Percentiles rank a stretch among this genome's conserved stretches.
Conservation (phyloP, 2,329 filamentous ascomycete genomes). For the Aspergillus persii region DNA sequence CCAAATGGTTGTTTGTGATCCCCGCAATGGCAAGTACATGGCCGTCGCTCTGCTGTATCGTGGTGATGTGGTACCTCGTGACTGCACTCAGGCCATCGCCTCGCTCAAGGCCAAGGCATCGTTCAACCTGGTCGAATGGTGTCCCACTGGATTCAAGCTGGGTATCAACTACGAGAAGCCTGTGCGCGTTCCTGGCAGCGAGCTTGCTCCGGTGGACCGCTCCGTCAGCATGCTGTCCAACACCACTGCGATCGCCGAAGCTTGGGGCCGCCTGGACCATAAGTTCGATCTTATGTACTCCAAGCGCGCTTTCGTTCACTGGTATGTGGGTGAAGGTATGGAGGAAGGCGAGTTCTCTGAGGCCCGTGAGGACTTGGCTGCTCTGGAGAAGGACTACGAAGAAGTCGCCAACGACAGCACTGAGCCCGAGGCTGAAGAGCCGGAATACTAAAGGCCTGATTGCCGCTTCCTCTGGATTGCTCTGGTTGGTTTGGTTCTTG, state of each 20-base stretch:
- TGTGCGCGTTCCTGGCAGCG: constrained; percentile 51
- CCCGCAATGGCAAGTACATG: constrained; percentile 68
- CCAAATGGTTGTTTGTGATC: constrained; percentile 69
- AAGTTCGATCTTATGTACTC: constrained; percentile 71
- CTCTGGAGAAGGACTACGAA: constrained; percentile 83
- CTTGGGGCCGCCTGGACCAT: constrained; percentile 63
- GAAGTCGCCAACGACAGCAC: constrained; percentile 73
- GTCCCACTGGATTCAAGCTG: constrained; percentile 67
- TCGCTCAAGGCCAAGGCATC: constrained; percentile 63
- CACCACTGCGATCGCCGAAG: constrained; percentile 65
- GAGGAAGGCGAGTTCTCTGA: constrained; percentile 89
- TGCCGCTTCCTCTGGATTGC: not conserved
- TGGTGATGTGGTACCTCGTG: constrained; percentile 63
- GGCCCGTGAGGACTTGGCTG: constrained; percentile 80
- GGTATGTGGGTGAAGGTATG: constrained; percentile 86
- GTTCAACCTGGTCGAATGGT: constrained; percentile 68
- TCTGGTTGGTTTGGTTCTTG: constrained; percentile 18
- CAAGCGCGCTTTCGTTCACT: constrained; percentile 69
- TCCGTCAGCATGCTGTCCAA: constrained; percentile 64
- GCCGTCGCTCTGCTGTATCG: constrained; percentile 65
- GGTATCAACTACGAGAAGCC: constrained; percentile 66
- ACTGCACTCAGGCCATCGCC: constrained; percentile 59
- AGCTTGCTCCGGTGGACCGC: constrained; percentile 55
- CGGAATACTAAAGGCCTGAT: constrained; percentile 31
- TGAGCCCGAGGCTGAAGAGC: constrained; percentile 58